Conservation (phyloP, 2,329 filamentous ascomycete genomes). For the Daldinia sp. region DNA sequence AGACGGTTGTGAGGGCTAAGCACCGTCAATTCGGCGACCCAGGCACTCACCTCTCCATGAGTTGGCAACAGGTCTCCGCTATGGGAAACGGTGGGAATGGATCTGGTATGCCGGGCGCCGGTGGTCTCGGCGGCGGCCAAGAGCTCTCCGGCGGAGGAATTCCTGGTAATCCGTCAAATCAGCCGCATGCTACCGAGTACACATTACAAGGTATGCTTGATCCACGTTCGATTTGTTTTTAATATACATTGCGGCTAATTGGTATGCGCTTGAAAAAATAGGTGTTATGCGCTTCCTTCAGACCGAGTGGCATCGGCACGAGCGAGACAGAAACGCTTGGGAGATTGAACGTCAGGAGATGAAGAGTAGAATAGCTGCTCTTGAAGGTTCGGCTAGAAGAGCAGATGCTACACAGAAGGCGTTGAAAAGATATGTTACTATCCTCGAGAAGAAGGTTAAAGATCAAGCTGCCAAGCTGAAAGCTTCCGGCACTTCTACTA, state of each 20-base stretch:
- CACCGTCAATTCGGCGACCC: conserved; percentile 26
- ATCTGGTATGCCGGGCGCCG: conserved; percentile 52
- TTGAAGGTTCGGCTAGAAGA: conserved; percentile 88
- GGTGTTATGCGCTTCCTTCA: conserved; percentile 99
- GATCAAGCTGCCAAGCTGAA: conserved; percentile 80
- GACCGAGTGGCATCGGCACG: conserved; percentile 98
- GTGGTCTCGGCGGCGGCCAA: conserved; percentile 53
- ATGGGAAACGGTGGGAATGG: conserved; percentile 55
- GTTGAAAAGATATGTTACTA: conserved; percentile 86
- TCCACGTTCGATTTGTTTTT: not conserved
- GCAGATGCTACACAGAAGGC: conserved; percentile 89
- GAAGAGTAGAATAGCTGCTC: conserved; percentile 94
- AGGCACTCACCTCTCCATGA: conserved; percentile 43
- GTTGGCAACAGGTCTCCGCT: conserved; percentile 49
- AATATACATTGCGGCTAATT: conserved; percentile 12
- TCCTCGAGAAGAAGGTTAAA: conserved; percentile 88
- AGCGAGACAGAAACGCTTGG: conserved; percentile 97
- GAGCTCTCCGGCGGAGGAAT: conserved; percentile 46
- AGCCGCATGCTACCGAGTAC: conserved; percentile 68
- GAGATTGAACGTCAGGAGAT: conserved; percentile 99
- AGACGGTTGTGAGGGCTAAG: conserved; percentile 40
- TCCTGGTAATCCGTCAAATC: conserved; percentile 54
- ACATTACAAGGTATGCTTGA: conserved; percentile 60
- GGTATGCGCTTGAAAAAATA: conserved; percentile 47
- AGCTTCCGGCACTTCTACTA: conserved; percentile 52